Conservation (phyloP, 768 basidiomycete species). For the Mycena olivaceomarginata region DNA sequence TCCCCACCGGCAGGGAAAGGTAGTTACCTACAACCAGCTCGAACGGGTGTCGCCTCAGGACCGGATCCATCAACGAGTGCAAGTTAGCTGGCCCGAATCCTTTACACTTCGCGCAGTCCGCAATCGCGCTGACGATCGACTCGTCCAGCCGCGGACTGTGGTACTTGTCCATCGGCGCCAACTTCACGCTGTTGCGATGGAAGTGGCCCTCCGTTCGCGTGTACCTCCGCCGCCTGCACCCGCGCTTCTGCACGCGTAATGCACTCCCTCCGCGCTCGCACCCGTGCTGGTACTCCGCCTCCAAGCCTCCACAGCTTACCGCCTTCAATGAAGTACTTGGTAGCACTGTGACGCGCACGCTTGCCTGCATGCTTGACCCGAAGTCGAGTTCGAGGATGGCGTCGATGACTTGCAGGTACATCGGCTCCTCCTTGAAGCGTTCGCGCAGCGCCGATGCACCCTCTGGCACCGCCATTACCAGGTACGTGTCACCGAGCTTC, state of each 20-base stretch:
- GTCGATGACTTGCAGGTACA: slow-evolving; percentile 30
- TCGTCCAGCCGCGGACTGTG: slow-evolving; percentile 8
- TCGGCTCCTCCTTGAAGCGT: slow-evolving; percentile 38
- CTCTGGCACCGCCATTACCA: slow-evolving; percentile 22
- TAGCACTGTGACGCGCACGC: slow-evolving; percentile 17
- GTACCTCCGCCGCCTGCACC: slow-evolving; percentile 12
- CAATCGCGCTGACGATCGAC: not conserved
- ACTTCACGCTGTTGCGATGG: not conserved
- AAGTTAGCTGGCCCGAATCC: slow-evolving; percentile 48
- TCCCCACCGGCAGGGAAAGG: slow-evolving; percentile 47
- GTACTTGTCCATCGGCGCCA: not conserved
- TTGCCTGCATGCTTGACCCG: slow-evolving; percentile 34
- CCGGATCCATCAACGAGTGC: slow-evolving; percentile 42
- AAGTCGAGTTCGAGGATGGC: slow-evolving; percentile 27
- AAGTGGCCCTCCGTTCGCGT: not conserved
- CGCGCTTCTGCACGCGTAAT: slow-evolving; percentile 26
- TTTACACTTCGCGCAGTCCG: slow-evolving; percentile 50
- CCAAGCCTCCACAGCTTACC: slow-evolving; percentile 36
- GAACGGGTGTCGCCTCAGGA: slow-evolving; percentile 12
- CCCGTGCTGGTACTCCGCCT: not conserved
- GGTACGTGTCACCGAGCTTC: not conserved
- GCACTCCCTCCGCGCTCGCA: slow-evolving; percentile 22
- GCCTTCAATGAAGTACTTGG: slow-evolving; percentile 33
- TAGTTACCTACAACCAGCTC: slow-evolving; percentile 13
- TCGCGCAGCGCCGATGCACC: slow-evolving; percentile 1